Percentiles rank a stretch among this genome's conserved stretches.
Evolutionary conservation across 2,329 filamentous ascomycete genomes (phyloP).

Genomic region (Podosphaera xanthii): DNA sequence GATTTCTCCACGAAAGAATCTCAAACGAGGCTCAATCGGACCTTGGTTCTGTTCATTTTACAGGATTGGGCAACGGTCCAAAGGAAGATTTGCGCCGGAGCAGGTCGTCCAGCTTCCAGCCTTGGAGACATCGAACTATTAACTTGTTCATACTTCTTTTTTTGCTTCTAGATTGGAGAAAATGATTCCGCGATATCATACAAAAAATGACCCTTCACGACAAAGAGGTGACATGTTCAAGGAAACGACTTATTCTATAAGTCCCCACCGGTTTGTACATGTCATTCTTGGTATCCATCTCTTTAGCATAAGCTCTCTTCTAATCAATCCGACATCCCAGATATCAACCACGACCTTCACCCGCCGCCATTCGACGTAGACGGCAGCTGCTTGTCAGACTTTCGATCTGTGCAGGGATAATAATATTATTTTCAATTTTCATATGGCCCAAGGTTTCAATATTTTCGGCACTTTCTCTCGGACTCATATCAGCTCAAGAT

Average conservation of each 20-base stretch:
- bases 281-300: neutral
- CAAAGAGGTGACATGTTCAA: slow-evolving; percentile 25
- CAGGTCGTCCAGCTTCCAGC: slow-evolving; percentile 6
- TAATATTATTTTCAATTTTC: slow-evolving; percentile 49
- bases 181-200: slow-evolving; percentile 71
- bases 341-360: slow-evolving; percentile 66
- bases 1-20: neutral
- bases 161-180: slow-evolving; percentile 19
- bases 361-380: slow-evolving; percentile 46
- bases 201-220: slow-evolving; percentile 57
- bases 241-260: slow-evolving; percentile 53
- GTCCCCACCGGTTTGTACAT: slow-evolving; percentile 54
- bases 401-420: slow-evolving; percentile 30
- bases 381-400: slow-evolving; percentile 50
- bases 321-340: slow-evolving; percentile 22
- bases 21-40: neutral
- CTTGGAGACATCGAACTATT: slow-evolving; percentile 4
- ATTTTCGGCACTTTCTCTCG: slow-evolving; percentile 42
- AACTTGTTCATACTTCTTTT: neutral
- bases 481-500: slow-evolving; percentile 41
- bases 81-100: slow-evolving; percentile 5
- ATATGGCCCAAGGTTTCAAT: slow-evolving; percentile 44
- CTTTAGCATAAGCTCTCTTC: neutral
- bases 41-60: slow-evolving; percentile 3
- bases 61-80: slow-evolving; percentile 8